Percentiles rank a stretch among this genome's conserved stretches.
phyloP scores from a whole-genome alignment of 176 grass and related monocot genomes.

The Triticum urartu region DNA sequence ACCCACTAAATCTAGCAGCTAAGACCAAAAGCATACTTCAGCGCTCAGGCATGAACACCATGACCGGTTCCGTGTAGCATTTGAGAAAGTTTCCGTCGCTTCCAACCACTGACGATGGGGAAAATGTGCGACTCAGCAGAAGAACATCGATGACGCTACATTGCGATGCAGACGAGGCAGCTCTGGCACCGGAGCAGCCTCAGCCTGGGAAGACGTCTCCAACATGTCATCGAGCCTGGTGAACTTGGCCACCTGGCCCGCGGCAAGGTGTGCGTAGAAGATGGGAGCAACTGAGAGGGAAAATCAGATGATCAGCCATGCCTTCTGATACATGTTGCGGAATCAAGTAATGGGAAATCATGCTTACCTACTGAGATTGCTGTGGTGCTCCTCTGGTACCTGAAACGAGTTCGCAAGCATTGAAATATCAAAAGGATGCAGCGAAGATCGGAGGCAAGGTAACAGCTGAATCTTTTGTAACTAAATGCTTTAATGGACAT shows the following conservation, averaged over 20 bases:
- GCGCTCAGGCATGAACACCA: neutral
- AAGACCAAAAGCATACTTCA: neutral
- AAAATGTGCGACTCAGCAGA: conserved; percentile 30
- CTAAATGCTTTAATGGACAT: conserved; percentile 1
- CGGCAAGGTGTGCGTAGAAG: conserved; percentile 57
- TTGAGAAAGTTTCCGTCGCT: neutral
- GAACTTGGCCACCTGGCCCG: conserved; percentile 50
- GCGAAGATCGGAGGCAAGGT: neutral
- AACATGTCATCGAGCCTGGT: conserved; percentile 38
- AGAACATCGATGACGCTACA: conserved; percentile 55
- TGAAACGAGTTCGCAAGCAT: neutral
- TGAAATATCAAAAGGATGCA: neutral
- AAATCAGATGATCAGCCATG: neutral
- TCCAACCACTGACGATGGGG: neutral
- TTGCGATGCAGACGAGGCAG: conserved; percentile 38
- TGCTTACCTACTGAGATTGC: conserved; percentile 55
- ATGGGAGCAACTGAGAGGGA: conserved; percentile 48
- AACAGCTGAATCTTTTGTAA: neutral
- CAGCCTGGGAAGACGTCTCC: conserved; percentile 26
- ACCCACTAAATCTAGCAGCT: neutral
- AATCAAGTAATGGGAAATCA: neutral
- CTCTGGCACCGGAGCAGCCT: neutral
- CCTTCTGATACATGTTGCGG: neutral
- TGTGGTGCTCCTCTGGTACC: conserved; percentile 62
- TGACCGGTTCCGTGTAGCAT: neutral